Percentiles rank a stretch among this genome's conserved stretches.
Evolutionary conservation across 164 flowering plant genomes (phyloP).

Genomic region (Vitis cinerea): DNA sequence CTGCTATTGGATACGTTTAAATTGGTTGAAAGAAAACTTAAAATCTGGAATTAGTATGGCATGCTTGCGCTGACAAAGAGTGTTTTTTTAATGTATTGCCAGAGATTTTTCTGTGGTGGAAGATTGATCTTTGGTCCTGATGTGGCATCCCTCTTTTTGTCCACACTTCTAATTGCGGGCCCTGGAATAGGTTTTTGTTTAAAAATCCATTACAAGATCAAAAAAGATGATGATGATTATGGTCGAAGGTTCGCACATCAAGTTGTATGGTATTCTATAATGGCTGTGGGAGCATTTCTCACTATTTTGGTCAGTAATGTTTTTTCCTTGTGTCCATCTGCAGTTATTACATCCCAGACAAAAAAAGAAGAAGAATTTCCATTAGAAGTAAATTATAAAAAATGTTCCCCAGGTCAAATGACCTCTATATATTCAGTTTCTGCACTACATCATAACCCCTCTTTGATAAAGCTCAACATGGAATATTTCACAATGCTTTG

Average conservation of each 20-base stretch:
- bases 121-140: constrained; percentile 94
- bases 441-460: background rate
- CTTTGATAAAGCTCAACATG: background rate
- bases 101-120: constrained; percentile 88
- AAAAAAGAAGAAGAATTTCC: too few species aligned
- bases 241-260: background rate
- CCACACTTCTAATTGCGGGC: constrained; percentile 60
- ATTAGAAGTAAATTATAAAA: background rate
- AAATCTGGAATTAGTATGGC: background rate
- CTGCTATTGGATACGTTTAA: background rate
- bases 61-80: constrained; percentile 1
- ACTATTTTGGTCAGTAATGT: constrained; percentile 56
- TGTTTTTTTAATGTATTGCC: constrained; percentile 22
- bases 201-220: constrained; percentile 35
- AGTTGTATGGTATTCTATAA: constrained; percentile 29
- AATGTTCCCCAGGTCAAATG: background rate
- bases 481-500: background rate
- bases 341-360: background rate
- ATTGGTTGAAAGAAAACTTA: background rate
- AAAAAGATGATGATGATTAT: constrained; percentile 7
- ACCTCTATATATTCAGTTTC: background rate
- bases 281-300: constrained; percentile 42
- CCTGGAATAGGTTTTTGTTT: constrained; percentile 75
- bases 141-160: constrained; percentile 59
- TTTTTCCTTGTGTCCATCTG: background rate